Evolutionary conservation across 441 rosid species (phyloP).

Genomic region (Eruca vesicaria): DNA sequence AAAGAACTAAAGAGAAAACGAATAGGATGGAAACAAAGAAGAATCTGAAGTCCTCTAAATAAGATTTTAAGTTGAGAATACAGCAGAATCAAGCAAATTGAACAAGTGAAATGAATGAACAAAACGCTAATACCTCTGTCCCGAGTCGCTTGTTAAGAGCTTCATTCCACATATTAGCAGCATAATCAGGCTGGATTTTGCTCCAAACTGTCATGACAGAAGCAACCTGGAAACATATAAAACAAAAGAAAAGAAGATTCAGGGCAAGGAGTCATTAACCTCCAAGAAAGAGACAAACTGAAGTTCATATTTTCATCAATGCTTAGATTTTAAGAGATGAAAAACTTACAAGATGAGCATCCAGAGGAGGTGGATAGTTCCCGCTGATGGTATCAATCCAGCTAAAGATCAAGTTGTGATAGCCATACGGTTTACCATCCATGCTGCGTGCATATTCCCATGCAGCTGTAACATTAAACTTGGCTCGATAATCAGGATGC

Average conservation of each 20-base stretch:
- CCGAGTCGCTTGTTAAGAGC: conserved; percentile 95
- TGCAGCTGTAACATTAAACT: conserved; percentile 87
- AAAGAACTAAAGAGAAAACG: not conserved
- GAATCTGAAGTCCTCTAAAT: not conserved
- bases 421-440: conserved; percentile 91
- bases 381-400: conserved; percentile 89
- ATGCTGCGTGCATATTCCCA: conserved; percentile 95
- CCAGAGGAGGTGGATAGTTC: conserved; percentile 94
- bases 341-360: conserved; percentile 78
- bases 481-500: conserved; percentile 83
- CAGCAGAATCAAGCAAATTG: not conserved
- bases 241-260: conserved; percentile 19
- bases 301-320: not conserved
- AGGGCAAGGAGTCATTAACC: not conserved
- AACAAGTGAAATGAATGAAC: not conserved
- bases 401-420: conserved; percentile 97
- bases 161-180: conserved; percentile 96
- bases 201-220: conserved; percentile 96
- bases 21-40: conserved; percentile 1
- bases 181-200: conserved; percentile 84
- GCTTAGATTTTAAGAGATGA: not conserved
- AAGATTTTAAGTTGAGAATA: too few relatives aligned
- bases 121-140: conserved; percentile 55
- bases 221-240: conserved; percentile 62
- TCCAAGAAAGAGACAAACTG: not conserved